A percentile compares a stretch with the other conserved stretches of the same genome.
Evolutionary conservation across 2,329 filamentous ascomycete genomes (phyloP).

Genomic region (Cercospora nicotianae): DNA sequence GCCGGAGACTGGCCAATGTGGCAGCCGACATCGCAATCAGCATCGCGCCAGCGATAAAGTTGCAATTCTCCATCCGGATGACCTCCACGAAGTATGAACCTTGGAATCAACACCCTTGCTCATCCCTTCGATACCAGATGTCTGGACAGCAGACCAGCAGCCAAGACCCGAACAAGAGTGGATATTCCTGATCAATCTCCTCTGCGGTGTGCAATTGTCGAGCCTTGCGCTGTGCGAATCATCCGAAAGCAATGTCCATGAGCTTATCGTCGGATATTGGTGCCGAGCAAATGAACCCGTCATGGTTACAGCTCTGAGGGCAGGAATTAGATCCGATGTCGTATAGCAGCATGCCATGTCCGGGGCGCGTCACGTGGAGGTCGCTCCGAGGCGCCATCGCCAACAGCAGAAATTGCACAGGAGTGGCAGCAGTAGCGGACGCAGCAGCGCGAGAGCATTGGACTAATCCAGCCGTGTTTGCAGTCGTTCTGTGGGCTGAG

Average conservation of each 20-base stretch:
- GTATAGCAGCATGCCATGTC: not conserved
- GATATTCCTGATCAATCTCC: not conserved
- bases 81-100: not conserved
- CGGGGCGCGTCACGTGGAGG: not conserved
- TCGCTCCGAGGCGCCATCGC: not conserved
- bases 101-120: not conserved
- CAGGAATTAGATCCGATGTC: not conserved
- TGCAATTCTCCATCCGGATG: not conserved
- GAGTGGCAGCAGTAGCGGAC: not conserved
- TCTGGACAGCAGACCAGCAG: not conserved
- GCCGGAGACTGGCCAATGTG: not conserved
- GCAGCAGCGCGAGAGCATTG: not conserved
- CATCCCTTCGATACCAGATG: not conserved
- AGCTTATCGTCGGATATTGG: not conserved
- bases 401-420: not conserved
- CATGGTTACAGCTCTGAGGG: not conserved
- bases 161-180: not conserved
- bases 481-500: not conserved
- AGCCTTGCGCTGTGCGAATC: not conserved
- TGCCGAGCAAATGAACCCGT: not conserved
- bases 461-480: not conserved
- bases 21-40: not conserved
- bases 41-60: not conserved
- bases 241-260: not conserved
- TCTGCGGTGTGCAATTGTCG: not conserved